Conservation (phyloP, 2,329 filamentous ascomycete genomes). For the Thermomyces lanuginosus region DNA sequence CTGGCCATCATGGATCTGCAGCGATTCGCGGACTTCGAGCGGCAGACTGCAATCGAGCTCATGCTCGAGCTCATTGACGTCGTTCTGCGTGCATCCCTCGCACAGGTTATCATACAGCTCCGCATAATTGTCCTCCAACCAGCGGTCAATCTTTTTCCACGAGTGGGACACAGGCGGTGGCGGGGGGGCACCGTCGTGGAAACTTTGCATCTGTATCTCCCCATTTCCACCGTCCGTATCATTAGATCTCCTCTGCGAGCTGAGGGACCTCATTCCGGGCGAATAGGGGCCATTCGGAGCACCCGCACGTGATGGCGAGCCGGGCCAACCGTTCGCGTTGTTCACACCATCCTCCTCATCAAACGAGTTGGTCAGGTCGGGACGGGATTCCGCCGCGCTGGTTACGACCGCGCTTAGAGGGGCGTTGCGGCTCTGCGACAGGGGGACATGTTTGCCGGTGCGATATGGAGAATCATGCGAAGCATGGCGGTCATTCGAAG, state of each 20-base stretch:
- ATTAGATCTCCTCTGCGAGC: slow-evolving; percentile 47
- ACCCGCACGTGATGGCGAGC: slow-evolving; percentile 37
- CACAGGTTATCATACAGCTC: slow-evolving; percentile 88
- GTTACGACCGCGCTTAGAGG: slow-evolving; percentile 79
- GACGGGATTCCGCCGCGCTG: slow-evolving; percentile 67
- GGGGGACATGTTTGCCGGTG: slow-evolving; percentile 74
- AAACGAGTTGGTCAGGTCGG: slow-evolving; percentile 66
- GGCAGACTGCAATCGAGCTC: slow-evolving; percentile 88
- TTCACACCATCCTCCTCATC: slow-evolving; percentile 48
- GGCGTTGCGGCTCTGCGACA: slow-evolving; percentile 64
- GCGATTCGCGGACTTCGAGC: slow-evolving; percentile 80
- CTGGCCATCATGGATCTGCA: slow-evolving; percentile 88
- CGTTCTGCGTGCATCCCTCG: slow-evolving; percentile 82
- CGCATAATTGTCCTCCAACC: slow-evolving; percentile 88
- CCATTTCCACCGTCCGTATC: slow-evolving; percentile 40
- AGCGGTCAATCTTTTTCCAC: slow-evolving; percentile 85
- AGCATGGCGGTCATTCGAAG: slow-evolving; percentile 67
- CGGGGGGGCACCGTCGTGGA: slow-evolving; percentile 78
- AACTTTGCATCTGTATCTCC: slow-evolving; percentile 93
- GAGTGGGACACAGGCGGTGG: slow-evolving; percentile 77
- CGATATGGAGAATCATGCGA: slow-evolving; percentile 85
- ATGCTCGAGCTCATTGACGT: slow-evolving; percentile 92
- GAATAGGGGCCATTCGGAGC: slow-evolving; percentile 63
- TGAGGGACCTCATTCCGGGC: slow-evolving; percentile 69
- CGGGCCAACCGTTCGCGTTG: slow-evolving; percentile 45